Conservation (phyloP, 176 grass and related monocot genomes). For the Ananas comosus region DNA sequence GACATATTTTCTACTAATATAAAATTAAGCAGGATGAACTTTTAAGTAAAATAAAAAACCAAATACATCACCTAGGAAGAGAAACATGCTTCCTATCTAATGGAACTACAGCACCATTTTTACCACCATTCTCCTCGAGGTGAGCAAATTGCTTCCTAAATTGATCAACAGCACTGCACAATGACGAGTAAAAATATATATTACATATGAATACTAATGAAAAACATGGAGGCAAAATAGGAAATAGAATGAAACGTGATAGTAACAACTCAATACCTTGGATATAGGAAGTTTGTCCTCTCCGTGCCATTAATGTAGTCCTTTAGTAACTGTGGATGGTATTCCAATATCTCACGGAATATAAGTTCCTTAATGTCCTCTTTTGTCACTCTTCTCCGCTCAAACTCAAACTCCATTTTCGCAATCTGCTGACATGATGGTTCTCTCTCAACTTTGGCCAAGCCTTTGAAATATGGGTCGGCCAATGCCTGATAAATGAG, state of each 20-base stretch:
- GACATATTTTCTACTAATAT: too few species aligned
- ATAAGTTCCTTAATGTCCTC: conserved; percentile 94
- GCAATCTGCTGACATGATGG: conserved; percentile 87
- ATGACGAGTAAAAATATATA: conserved; percentile 6
- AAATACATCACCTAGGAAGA: conserved; percentile 70
- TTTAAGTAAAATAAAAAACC: not conserved
- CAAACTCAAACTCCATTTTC: conserved; percentile 99
- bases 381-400: conserved; percentile 86
- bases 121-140: conserved; percentile 84
- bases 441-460: conserved; percentile 86
- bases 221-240: not conserved
- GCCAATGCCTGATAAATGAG: conserved; percentile 51
- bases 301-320: conserved; percentile 89
- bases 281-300: conserved; percentile 92
- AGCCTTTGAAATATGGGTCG: conserved; percentile 91
- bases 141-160: conserved; percentile 91
- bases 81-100: conserved; percentile 85
- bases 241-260: not conserved
- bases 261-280: conserved; percentile 36
- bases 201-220: not conserved
- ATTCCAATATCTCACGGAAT: conserved; percentile 92
- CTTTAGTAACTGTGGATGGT: conserved; percentile 92
- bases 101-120: conserved; percentile 47
- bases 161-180: conserved; percentile 86
- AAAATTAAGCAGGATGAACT: not conserved